Base-by-base conservation (phyloP, 495 filamentous ascomycete genomes). In the Stereocaulon alpinum region DNA sequence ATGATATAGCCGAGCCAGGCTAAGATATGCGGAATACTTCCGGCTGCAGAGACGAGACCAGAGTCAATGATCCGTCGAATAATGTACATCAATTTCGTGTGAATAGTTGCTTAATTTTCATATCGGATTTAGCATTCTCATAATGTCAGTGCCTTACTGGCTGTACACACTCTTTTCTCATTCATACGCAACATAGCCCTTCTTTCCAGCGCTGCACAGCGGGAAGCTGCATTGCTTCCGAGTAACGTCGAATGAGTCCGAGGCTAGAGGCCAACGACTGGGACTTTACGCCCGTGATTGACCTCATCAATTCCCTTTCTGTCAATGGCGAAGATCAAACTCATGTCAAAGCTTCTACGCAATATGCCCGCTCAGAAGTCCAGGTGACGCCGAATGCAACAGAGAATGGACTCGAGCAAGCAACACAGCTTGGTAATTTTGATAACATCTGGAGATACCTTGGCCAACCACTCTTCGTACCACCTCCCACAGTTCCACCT, bases 211-310 rank as follows among this genome's bases (percentile, higher is more conserved):
- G 24, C 34, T 47, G 50, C 53, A 49, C 4, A 58, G 44, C 48
- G 60, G 65, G 63, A 58, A 57, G 65, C 63, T 61, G 50, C 52
- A 64, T 61, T 47, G 57, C 49, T 61, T 52, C 57, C 55, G 58
- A 55, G 20, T 48, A 56, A 42, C 37, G 24, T 59, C 64, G 61
- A 52, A 68, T 68, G 66, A 48, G 59, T 60, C 27, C 58, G 27
- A 54, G 22, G 29, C 11, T 9, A 22, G 56, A 12, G 32, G 45
- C 45, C 7, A 55, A 57, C 37, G 61, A 62, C 41, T 80, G 77
- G 77, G 76, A 77, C 62, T 76, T 80, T 61, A 66, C 73, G 58
- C 68, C 72, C 62, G 77, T 75, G 66, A 72, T 74, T 62, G 73
- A 76, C 63, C 71, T 80, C 48, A 69, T 78, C n/a, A 64, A 67